Conservation (phyloP, 257 asterid genomes). For the Misopates orontium region DNA sequence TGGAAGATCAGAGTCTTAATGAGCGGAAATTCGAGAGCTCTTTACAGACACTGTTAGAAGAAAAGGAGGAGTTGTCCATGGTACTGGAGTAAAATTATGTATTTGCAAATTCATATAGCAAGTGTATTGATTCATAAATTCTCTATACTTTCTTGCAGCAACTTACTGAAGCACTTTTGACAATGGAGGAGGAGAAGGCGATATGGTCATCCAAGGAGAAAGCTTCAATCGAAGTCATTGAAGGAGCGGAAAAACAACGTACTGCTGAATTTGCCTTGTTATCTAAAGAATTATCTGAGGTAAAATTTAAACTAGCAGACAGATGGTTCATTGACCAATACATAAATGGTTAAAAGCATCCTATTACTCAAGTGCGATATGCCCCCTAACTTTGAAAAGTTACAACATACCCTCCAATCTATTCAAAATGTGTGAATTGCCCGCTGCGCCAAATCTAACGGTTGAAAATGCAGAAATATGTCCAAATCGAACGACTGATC, state of each 20-base stretch:
- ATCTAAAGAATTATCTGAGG: slow-evolving; percentile 62
- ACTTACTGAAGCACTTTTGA: slow-evolving; percentile 87
- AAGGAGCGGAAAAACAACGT: slow-evolving; percentile 48
- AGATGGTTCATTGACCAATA: not conserved
- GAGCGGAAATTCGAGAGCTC: slow-evolving; percentile 47
- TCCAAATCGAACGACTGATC: too few relatives aligned
- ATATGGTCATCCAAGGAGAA: slow-evolving; percentile 89
- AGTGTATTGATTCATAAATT: slow-evolving; percentile 21
- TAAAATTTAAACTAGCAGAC: slow-evolving; percentile 31
- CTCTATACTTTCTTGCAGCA: slow-evolving; percentile 55
- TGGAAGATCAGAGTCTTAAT: slow-evolving; percentile 53
- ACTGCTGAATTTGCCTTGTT: slow-evolving; percentile 53
- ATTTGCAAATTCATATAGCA: not conserved
- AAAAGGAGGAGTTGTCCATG: slow-evolving; percentile 81
- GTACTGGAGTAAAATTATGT: slow-evolving; percentile 37
- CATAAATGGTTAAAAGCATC: too few relatives aligned
- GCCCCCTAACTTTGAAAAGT: too few relatives aligned
- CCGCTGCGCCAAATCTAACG: too few relatives aligned
- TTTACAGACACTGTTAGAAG: slow-evolving; percentile 51
- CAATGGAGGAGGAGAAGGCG: slow-evolving; percentile 90
- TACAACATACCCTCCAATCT: too few relatives aligned
- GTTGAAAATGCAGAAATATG: too few relatives aligned
- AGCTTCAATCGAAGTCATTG: slow-evolving; percentile 72
- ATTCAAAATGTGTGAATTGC: too few relatives aligned
- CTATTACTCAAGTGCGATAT: too few relatives aligned